Evolutionary conservation across 1,139 yeast genomes (phyloP), one percentile per base, ranked within the genome.

Genomic region (Taphrina pruni): DNA sequence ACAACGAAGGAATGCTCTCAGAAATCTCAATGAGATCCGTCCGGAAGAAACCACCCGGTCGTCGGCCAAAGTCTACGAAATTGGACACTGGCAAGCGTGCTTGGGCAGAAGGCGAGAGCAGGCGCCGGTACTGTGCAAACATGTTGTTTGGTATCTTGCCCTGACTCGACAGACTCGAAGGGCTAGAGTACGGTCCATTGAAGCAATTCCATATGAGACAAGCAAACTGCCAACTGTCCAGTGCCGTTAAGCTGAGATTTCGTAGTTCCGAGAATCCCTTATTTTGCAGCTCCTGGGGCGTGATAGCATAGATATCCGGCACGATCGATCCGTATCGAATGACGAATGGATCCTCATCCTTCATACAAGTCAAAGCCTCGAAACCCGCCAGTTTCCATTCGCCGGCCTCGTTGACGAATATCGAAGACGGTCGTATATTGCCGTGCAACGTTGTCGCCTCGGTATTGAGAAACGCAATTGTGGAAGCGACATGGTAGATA

Each of bases 371-470:
- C 69, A 89, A 81, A 4, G 89, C 78, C 77, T 93, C 98, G 74
- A 92, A 86, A 0, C 97, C 97, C 73, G 90, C 89, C 36, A 93
- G 77, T 71, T 87, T 88, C 95, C 97, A 90, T 75, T 90, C 96
- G 8, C 97, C 96, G 52, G 81, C 76, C 32, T 82, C 84, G 69
- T 85, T 88, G 14, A 90, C 86, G 77, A 79, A 91, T 0, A 93
- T 82, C 0, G 90, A 84, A 54, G 84, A 82, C 39, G 80, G 74
- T 72, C 85, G 82, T 50, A 92, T 75, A 71, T 87, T 86, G 1
- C 93, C 94, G 74, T 90, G 89, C 1, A 88, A 80, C 39, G 88
- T 85, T 32, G 82, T 79, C 21, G 90, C 90, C 70, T 86, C 89
- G 26, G 80, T 81, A 73, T 89, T 87, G 69, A 92, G 81, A 72